These are phyloP conservation scores for Colletotrichum viniferum DNA, from an alignment of 2,329 filamentous ascomycete species.

Conservation along the genomic window DNA sequence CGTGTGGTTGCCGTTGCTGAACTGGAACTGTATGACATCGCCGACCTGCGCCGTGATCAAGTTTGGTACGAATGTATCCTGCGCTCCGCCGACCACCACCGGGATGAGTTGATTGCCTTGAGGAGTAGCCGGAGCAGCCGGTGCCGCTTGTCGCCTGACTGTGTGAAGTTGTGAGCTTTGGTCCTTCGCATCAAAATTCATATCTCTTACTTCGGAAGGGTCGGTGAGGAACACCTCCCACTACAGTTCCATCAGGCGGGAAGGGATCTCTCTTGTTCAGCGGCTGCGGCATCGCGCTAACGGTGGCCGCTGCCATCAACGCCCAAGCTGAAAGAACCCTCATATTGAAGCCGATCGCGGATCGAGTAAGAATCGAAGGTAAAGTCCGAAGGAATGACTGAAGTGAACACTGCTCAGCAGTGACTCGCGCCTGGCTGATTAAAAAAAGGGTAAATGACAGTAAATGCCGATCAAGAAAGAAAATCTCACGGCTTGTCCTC, in stretches of 20 bases:
- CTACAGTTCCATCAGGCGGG: conserved; percentile 7
- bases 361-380: neutral
- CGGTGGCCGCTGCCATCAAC: neutral
- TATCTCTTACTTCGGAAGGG: conserved; percentile 4
- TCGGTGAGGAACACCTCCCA: conserved; percentile 3
- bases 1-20: conserved; percentile 47
- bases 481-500: conserved; percentile 7
- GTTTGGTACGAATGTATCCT: conserved; percentile 43
- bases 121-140: conserved; percentile 3
- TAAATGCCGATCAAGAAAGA: conserved; percentile 1
- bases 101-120: conserved; percentile 26
- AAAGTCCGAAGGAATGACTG: neutral
- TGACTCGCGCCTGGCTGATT: neutral
- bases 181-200: neutral
- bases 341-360: neutral
- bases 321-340: conserved; percentile 6
- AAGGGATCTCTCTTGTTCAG: conserved; percentile 7
- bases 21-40: conserved; percentile 47
- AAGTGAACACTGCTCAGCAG: conserved; percentile 14
- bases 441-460: conserved; percentile 16
- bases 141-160: conserved; percentile 15
- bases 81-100: conserved; percentile 40
- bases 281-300: conserved; percentile 13
- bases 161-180: neutral
- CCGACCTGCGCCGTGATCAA: conserved; percentile 35